phyloP scores from a whole-genome alignment of 352 stramenopile genomes.

The Globisporangium cystogenes region DNA sequence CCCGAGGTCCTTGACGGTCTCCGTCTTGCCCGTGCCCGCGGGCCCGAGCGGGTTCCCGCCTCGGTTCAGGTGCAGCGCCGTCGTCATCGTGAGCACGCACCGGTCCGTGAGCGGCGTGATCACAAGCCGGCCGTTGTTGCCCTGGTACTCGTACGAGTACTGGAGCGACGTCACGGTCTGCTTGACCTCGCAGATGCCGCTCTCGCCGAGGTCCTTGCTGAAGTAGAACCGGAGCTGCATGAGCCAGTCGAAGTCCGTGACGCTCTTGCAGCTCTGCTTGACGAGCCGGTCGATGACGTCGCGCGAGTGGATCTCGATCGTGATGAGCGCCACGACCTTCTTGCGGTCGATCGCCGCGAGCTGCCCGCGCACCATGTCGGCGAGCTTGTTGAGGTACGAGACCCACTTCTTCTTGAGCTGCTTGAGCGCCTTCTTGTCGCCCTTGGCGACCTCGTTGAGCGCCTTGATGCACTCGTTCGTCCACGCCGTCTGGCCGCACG shows the following conservation, averaged over 20 bases:
- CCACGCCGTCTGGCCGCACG: conserved; percentile 90
- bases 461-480: conserved; percentile 93
- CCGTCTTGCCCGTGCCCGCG: conserved; percentile 91
- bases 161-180: conserved; percentile 83
- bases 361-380: conserved; percentile 89
- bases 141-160: conserved; percentile 86
- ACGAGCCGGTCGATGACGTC: conserved; percentile 94
- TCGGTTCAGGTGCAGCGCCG: conserved; percentile 87
- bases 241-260: conserved; percentile 91
- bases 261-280: conserved; percentile 90
- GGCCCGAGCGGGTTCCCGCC: conserved; percentile 90
- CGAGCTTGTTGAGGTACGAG: conserved; percentile 92
- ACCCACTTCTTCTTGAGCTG: conserved; percentile 94
- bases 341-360: conserved; percentile 89
- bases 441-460: conserved; percentile 85
- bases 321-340: conserved; percentile 97
- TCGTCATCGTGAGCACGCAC: conserved; percentile 92
- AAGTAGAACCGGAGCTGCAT: conserved; percentile 88
- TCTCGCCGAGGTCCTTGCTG: conserved; percentile 78
- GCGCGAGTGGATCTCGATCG: conserved; percentile 95
- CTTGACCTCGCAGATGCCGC: conserved; percentile 82
- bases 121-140: conserved; percentile 87
- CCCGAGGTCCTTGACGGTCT: conserved; percentile 93
- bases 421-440: conserved; percentile 90
- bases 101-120: conserved; percentile 92